These are phyloP conservation scores for Trichoderma sp. DNA, from an alignment of 2,329 filamentous ascomycete species.

Conservation along the genomic window DNA sequence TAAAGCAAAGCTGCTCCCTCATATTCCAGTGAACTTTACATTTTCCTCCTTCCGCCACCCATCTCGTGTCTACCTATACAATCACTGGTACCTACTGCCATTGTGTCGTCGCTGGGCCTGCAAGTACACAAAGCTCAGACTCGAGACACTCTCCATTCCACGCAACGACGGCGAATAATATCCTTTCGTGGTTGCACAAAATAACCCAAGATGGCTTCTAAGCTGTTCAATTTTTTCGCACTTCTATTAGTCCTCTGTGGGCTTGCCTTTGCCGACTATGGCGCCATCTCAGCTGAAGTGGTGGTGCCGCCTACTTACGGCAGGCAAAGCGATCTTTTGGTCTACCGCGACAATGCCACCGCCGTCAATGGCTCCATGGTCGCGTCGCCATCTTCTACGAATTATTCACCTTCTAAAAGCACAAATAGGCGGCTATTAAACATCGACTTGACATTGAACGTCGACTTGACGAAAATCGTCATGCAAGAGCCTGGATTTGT, in stretches of 20 bases:
- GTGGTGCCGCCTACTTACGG: not conserved
- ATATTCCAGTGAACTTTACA: not conserved
- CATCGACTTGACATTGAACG: constrained; percentile 29
- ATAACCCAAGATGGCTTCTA: constrained; percentile 16
- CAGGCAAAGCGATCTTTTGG: constrained; percentile 32
- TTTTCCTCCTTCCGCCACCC: not conserved
- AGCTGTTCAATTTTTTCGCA: constrained; percentile 2
- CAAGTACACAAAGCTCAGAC: not conserved
- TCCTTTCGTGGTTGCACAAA: not conserved
- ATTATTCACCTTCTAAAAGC: not conserved
- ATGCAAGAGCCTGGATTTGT: constrained; percentile 33
- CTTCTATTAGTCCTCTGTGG: constrained; percentile 24
- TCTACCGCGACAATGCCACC: constrained; percentile 54
- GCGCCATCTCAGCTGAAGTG: not conserved
- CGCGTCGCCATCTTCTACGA: not conserved
- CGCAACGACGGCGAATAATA: not conserved
- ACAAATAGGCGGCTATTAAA: not conserved
- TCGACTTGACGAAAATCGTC: constrained; percentile 33
- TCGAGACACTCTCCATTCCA: constrained; percentile 1
- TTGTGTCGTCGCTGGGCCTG: not conserved
- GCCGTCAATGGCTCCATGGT: constrained; percentile 25
- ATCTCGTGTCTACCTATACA: not conserved
- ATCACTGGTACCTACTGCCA: not conserved
- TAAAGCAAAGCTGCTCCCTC: constrained; percentile 16
- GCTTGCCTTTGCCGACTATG: constrained; percentile 15